Percentiles rank a stretch among this genome's conserved stretches.
phyloP scores from a whole-genome alignment of 352 stramenopile species.

The Phytopythium montanum region DNA sequence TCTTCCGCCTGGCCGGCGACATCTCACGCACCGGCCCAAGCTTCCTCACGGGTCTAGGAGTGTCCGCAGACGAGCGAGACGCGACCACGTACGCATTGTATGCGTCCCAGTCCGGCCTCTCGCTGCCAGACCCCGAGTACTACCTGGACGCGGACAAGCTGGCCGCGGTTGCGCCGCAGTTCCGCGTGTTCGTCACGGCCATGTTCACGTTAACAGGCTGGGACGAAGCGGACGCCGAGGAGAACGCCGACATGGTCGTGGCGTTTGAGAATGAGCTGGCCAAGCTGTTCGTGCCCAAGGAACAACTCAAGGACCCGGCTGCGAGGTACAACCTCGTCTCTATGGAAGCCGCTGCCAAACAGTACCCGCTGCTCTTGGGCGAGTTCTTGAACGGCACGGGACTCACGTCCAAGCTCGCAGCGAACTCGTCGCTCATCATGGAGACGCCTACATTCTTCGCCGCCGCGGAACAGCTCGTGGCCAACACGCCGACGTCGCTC shows the following conservation, averaged over 20 bases:
- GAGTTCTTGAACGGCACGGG: conserved; percentile 49
- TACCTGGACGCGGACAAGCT: conserved; percentile 90
- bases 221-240: conserved; percentile 18
- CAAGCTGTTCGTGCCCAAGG: conserved; percentile 84
- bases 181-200: conserved; percentile 69
- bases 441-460: conserved; percentile 57
- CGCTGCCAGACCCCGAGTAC: conserved; percentile 89
- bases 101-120: conserved; percentile 80
- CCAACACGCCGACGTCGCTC: conserved; percentile 28
- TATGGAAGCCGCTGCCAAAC: conserved; percentile 38
- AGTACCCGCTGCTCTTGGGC: conserved; percentile 57
- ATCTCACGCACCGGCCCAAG: conserved; percentile 52
- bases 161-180: conserved; percentile 58
- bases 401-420: conserved; percentile 22
- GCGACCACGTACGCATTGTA: conserved; percentile 80
- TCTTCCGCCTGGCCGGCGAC: conserved; percentile 52
- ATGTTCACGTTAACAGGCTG: conserved; percentile 71
- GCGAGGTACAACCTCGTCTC: conserved; percentile 90
- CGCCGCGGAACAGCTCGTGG: conserved; percentile 44
- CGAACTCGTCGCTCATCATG: conserved; percentile 40
- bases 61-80: conserved; percentile 81
- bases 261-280: conserved; percentile 84
- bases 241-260: conserved; percentile 62
- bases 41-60: conserved; percentile 79
- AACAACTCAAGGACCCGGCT: conserved; percentile 83